Percentiles rank a stretch among this genome's conserved stretches.
phyloP scores from a whole-genome alignment of 2,329 filamentous ascomycete species.

The Fusarium devonianum region DNA sequence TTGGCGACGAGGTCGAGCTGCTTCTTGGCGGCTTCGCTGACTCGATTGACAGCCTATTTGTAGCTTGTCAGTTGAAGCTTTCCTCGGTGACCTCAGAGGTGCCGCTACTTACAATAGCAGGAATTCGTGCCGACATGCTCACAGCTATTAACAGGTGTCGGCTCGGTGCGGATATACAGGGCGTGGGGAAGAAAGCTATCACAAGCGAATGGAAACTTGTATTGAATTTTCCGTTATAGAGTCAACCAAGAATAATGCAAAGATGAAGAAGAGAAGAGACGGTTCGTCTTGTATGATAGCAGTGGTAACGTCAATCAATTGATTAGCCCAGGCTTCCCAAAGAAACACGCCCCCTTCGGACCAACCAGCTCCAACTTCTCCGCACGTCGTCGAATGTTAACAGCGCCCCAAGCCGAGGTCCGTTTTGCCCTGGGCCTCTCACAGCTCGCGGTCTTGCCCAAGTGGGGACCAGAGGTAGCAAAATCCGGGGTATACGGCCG shows the following conservation, averaged over 20 bases:
- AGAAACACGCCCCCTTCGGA: too few relatives aligned
- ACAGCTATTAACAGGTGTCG: too few relatives aligned
- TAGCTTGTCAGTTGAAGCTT: conserved; percentile 12
- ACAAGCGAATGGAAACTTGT: neutral
- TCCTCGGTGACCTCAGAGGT: neutral
- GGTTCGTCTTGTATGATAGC: conserved; percentile 1
- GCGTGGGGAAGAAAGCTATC: conserved; percentile 11
- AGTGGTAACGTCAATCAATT: conserved; percentile 5
- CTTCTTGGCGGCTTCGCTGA: conserved; percentile 85
- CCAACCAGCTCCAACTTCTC: conserved; percentile 34
- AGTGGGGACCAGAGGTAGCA: conserved; percentile 21
- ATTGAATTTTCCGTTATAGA: conserved; percentile 1
- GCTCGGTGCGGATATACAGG: too few relatives aligned
- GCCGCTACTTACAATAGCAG: conserved; percentile 43
- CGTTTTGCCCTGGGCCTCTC: conserved; percentile 22
- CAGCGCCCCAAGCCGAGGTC: conserved; percentile 35
- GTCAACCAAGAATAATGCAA: neutral
- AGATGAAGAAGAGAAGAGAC: neutral
- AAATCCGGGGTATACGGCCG: conserved; percentile 39
- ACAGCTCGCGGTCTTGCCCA: conserved; percentile 3
- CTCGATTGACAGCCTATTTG: conserved; percentile 60
- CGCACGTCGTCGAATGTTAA: conserved; percentile 39
- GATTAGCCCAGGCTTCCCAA: conserved; percentile 21
- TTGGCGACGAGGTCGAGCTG: conserved; percentile 88
- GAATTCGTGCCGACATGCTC: conserved; percentile 46